Base-by-base conservation (phyloP, 805 yeast genomes). In the Pichia scutulata region DNA sequence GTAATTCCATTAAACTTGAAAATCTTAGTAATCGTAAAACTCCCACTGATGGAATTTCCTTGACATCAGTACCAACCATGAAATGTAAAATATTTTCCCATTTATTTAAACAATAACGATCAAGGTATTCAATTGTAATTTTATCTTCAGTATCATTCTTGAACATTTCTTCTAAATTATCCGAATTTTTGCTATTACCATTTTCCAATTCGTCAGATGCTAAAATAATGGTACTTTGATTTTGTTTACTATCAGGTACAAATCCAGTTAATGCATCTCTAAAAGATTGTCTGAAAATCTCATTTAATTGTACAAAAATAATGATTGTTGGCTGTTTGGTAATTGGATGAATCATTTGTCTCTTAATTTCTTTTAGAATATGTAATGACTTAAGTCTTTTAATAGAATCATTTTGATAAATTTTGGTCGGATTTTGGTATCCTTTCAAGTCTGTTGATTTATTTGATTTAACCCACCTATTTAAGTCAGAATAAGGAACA, bases 61-160 rank as follows among this genome's bases (percentile, higher is more conserved):
- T 73, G 43, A 83, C 69, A 47, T 87, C 86, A 0, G 97, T 88
- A 2, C 98, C 97, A 42, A 93, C 99, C 98, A 93, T 92, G 70
- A 84, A 93, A 72, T 93, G 98, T 59, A 93, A 72, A 57, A 93
- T 92, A 8, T 88, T 80, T 64, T 93, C 99, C 99, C 99, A 93
- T 62, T 86, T 89, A 43, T 76, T 78, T 7, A 89, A 77, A 14
- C 97, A 95, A 67, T 89, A 90, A 39, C 73, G 72, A 57, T 88
- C 95, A 44, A 92, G 71, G 59, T 83, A 84, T 37, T 74, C 76
- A n/a, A 81, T 67, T 44, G 78, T 81, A 5, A 86, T 84, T 28
- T 70, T 70, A 49, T 78, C 76, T 43, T 78, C 76, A 9, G 48
- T 55, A 76, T 36, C 80, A n/a, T 95, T 96, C 70, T 87, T 2